Conservation (phyloP, 73 alveolate species). For the Paramecium sonneborni region DNA sequence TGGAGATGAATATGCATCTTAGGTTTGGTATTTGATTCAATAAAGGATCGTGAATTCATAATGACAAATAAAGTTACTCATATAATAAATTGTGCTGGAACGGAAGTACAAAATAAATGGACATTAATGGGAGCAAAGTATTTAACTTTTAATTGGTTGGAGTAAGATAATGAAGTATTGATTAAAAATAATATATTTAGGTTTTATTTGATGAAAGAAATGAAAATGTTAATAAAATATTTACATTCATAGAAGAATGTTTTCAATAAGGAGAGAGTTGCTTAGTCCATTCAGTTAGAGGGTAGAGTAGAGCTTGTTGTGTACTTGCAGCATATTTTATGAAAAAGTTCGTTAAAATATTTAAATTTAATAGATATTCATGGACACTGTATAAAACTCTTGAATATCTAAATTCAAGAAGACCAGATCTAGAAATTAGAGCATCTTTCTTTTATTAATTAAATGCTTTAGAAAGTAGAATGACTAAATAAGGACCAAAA, state of each 20-base stretch:
- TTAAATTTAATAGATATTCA: conserved; percentile 42
- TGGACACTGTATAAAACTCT: conserved; percentile 91
- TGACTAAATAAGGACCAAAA: conserved; percentile 72
- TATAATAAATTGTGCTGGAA: conserved; percentile 95
- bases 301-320: conserved; percentile 93
- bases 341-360: conserved; percentile 80
- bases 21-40: conserved; percentile 56
- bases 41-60: conserved; percentile 91
- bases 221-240: conserved; percentile 91
- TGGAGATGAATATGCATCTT: conserved; percentile 91
- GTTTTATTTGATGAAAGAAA: conserved; percentile 88
- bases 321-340: conserved; percentile 93
- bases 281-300: conserved; percentile 97
- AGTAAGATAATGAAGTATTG: conserved; percentile 81
- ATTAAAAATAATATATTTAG: conserved; percentile 64
- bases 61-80: conserved; percentile 96
- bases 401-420: conserved; percentile 88
- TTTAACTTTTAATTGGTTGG: conserved; percentile 93
- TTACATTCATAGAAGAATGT: conserved; percentile 95
- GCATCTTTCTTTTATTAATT: conserved; percentile 74
- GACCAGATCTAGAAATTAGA: conserved; percentile 91
- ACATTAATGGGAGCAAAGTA: conserved; percentile 93
- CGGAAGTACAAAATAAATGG: conserved; percentile 91
- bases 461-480: conserved; percentile 79
- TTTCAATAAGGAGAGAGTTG: conserved; percentile 94